A percentile compares a stretch with the other conserved stretches of the same genome.
These are phyloP conservation scores for Penicillium corylophilum DNA, from an alignment of 2,329 filamentous ascomycete genomes.

Conservation along the genomic window DNA sequence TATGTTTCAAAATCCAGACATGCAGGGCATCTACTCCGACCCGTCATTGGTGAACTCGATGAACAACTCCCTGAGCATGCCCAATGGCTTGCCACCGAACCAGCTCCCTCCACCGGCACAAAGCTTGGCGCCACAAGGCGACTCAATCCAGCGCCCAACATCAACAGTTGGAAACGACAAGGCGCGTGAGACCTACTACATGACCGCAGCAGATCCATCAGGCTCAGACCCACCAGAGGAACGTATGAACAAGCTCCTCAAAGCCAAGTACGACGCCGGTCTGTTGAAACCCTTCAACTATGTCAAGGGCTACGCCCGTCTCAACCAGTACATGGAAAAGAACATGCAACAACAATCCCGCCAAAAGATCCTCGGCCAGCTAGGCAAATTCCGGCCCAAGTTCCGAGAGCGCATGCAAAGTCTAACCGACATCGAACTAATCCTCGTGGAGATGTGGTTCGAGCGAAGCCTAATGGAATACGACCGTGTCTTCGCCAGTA, in stretches of 20 bases:
- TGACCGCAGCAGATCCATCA: conserved; percentile 92
- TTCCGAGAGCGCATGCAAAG: conserved; percentile 93
- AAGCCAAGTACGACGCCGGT: conserved; percentile 94
- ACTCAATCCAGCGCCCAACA: conserved; percentile 60
- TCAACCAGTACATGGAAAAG: conserved; percentile 88
- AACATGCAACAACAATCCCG: conserved; percentile 80
- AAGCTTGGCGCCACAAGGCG: conserved; percentile 40
- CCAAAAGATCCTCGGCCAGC: conserved; percentile 85
- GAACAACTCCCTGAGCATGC: conserved; percentile 30
- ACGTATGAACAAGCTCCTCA: conserved; percentile 89
- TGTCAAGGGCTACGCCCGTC: conserved; percentile 87
- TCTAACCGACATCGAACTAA: conserved; percentile 88
- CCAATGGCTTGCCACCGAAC: conserved; percentile 35
- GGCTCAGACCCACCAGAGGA: conserved; percentile 85
- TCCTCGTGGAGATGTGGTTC: conserved; percentile 99
- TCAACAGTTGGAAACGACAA: conserved; percentile 66
- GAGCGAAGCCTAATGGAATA: conserved; percentile 96
- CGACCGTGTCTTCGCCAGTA: conserved; percentile 95
- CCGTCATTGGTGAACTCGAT: conserved; percentile 52
- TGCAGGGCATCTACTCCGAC: conserved; percentile 61
- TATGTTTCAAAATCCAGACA: conserved; percentile 65
- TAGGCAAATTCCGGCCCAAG: conserved; percentile 91
- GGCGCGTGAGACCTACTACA: conserved; percentile 80
- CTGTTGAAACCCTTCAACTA: conserved; percentile 97
- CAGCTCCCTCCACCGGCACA: conserved; percentile 35